These are phyloP conservation scores for Prototheca cutis DNA, from an alignment of 163 green algal species.

Conservation along the genomic window DNA sequence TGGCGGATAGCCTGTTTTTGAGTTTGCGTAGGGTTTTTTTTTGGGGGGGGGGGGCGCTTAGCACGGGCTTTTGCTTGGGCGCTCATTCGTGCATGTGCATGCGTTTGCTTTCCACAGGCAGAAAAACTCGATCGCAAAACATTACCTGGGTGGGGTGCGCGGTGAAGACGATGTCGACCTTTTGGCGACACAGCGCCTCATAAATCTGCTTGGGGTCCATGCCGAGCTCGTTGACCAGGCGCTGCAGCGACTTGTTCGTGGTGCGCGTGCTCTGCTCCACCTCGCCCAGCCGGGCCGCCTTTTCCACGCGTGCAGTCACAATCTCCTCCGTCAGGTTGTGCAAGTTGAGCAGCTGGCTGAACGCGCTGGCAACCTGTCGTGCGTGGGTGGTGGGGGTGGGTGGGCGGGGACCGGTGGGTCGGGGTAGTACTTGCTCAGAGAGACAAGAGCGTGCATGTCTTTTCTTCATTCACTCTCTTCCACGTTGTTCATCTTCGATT, in stretches of 20 bases:
- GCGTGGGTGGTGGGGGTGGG: no score
- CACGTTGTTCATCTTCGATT: no score
- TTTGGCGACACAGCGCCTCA: conserved; percentile 67
- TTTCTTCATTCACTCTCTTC: no score
- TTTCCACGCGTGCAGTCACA: conserved; percentile 55
- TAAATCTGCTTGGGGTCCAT: conserved; percentile 54
- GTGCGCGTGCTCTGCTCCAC: conserved; percentile 60
- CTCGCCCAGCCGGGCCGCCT: conserved; percentile 61
- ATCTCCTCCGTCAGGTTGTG: conserved; percentile 93
- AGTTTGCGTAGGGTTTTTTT: no score
- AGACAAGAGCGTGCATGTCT: no score
- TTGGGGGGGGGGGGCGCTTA: no score
- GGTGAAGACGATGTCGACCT: conserved; percentile 78
- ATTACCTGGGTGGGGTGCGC: conserved; percentile 95
- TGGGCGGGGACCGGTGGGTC: no score
- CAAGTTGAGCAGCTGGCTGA: conserved; percentile 95
- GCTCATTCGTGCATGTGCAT: no score
- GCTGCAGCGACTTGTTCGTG: conserved; percentile 73
- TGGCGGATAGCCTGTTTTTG: conserved; percentile 71
- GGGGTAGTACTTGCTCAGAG: no score
- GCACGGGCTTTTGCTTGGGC: no score
- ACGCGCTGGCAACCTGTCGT: conserved; percentile 78
- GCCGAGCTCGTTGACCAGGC: conserved; percentile 43
- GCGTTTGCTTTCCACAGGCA: no score
- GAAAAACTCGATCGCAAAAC: no score